Conservation (phyloP, 805 yeast genomes). For the Ogataea thermomethanolica region DNA sequence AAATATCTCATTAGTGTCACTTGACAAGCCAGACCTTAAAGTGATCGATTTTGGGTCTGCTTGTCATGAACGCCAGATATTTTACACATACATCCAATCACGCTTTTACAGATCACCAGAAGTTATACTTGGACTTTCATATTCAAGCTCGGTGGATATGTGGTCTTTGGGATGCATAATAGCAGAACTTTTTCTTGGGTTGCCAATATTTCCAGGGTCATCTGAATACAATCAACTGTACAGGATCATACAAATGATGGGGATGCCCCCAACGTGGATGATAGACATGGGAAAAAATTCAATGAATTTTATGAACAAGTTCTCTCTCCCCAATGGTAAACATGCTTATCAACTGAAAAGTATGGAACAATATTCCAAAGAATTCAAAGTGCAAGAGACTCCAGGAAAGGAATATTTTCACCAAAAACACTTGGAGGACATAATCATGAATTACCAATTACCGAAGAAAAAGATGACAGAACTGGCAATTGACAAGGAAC, state of each 20-base stretch:
- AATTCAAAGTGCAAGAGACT: slow-evolving; percentile 58
- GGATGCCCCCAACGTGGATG: slow-evolving; percentile 94
- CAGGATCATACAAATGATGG: slow-evolving; percentile 78
- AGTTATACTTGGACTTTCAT: slow-evolving; percentile 86
- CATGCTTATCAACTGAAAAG: slow-evolving; percentile 31
- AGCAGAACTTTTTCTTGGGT: slow-evolving; percentile 65
- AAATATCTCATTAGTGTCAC: slow-evolving; percentile 74
- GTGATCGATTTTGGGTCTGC: slow-evolving; percentile 96
- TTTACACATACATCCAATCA: slow-evolving; percentile 89
- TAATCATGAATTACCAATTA: slow-evolving; percentile 70
- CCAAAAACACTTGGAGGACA: slow-evolving; percentile 59
- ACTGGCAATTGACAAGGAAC: slow-evolving; percentile 61
- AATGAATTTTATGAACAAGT: slow-evolving; percentile 50
- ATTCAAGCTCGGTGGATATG: slow-evolving; percentile 88
- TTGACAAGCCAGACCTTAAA: slow-evolving; percentile 82
- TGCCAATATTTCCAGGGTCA: slow-evolving; percentile 92
- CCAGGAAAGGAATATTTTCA: slow-evolving; percentile 85
- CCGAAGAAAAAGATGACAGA: slow-evolving; percentile 56
- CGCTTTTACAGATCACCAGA: slow-evolving; percentile 94
- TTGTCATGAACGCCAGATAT: slow-evolving; percentile 84
- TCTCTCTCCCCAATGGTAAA: slow-evolving; percentile 23
- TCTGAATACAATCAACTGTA: slow-evolving; percentile 88
- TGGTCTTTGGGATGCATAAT: slow-evolving; percentile 62
- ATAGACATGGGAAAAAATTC: slow-evolving; percentile 90
- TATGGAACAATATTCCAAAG: slow-evolving; percentile 47